Conservation (phyloP, 2,329 filamentous ascomycete genomes). For the Ceratocystis diversiconidia region DNA sequence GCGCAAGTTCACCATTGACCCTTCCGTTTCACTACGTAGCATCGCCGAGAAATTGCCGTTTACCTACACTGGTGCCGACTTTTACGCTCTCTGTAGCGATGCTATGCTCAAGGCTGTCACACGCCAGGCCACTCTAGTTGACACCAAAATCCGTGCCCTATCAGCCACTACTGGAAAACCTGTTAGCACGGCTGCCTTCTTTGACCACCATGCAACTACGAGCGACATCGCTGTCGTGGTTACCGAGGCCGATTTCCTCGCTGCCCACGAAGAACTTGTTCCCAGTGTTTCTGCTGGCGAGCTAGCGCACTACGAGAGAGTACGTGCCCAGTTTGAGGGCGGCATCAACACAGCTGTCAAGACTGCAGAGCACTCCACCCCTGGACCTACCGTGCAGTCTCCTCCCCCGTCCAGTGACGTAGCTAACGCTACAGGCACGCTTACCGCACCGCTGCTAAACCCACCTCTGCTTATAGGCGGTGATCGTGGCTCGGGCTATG, state of each 20-base stretch:
- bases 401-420: neutral
- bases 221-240: slow-evolving; percentile 81
- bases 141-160: slow-evolving; percentile 63
- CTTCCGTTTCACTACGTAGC: slow-evolving; percentile 57
- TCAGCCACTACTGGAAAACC: slow-evolving; percentile 38
- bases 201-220: slow-evolving; percentile 74
- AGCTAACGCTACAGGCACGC: neutral
- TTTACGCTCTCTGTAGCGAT: slow-evolving; percentile 93
- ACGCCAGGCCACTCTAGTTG: slow-evolving; percentile 68
- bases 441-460: slow-evolving; percentile 18
- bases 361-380: neutral
- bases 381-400: neutral
- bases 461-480: slow-evolving; percentile 1
- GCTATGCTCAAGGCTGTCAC: slow-evolving; percentile 99
- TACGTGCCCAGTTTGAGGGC: slow-evolving; percentile 71
- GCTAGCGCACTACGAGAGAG: slow-evolving; percentile 75
- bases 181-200: slow-evolving; percentile 83
- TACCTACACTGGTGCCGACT: slow-evolving; percentile 92
- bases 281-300: slow-evolving; percentile 88
- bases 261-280: slow-evolving; percentile 74
- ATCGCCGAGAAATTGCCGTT: slow-evolving; percentile 73
- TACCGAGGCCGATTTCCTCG: slow-evolving; percentile 72
- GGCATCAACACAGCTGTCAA: slow-evolving; percentile 24
- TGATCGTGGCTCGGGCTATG: slow-evolving; percentile 10
- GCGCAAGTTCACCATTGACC: slow-evolving; percentile 82